A percentile compares a stretch with the other conserved stretches of the same genome.
Conservation (phyloP, 2,329 filamentous ascomycete genomes). For the Fusarium sp. region DNA sequence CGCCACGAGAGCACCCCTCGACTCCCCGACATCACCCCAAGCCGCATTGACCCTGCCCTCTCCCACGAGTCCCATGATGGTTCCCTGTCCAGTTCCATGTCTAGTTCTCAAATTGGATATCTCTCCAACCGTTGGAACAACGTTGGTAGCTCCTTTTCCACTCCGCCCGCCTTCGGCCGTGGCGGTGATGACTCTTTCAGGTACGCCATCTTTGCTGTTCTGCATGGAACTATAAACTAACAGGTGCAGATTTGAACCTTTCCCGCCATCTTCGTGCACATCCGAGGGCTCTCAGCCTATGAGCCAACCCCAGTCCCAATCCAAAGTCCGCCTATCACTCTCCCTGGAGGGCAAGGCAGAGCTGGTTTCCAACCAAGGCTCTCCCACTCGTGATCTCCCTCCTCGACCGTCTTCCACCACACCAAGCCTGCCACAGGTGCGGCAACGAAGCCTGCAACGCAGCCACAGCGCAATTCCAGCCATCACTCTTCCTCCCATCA, state of each 20-base stretch:
- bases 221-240: constrained; percentile 10
- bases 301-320: constrained; percentile 53
- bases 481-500: constrained; percentile 68
- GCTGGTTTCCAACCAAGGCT: constrained; percentile 77
- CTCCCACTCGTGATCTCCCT: constrained; percentile 68
- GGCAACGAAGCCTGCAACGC: constrained; percentile 70
- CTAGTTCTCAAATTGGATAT: constrained; percentile 60
- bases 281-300: constrained; percentile 53
- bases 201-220: constrained; percentile 49
- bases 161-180: constrained; percentile 56
- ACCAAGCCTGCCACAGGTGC: constrained; percentile 60
- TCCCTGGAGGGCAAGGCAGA: constrained; percentile 93
- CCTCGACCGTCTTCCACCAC: constrained; percentile 61
- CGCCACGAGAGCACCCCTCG: constrained; percentile 33
- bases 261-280: constrained; percentile 57
- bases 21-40: constrained; percentile 41
- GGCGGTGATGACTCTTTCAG: constrained; percentile 58
- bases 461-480: constrained; percentile 76
- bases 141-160: constrained; percentile 62
- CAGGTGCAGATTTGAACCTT: constrained; percentile 55
- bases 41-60: constrained; percentile 42
- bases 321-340: constrained; percentile 81
- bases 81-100: constrained; percentile 54
- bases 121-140: constrained; percentile 68
- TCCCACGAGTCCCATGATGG: constrained; percentile 46